phyloP scores from a whole-genome alignment of 2,329 filamentous ascomycete species.

The Cercospora nicotianae region DNA sequence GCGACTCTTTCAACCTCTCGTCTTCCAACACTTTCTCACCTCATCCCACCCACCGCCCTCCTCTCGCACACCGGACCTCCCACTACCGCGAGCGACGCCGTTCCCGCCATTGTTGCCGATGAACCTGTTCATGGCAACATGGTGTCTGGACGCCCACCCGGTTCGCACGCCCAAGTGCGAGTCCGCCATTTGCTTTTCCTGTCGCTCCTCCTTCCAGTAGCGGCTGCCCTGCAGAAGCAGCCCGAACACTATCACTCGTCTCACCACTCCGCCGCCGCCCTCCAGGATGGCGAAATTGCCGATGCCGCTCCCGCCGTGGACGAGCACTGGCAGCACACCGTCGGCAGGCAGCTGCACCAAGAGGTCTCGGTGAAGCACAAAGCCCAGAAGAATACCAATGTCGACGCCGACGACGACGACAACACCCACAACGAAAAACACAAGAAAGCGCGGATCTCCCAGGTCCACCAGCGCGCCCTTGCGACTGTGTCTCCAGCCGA shows the following conservation, averaged over 20 bases:
- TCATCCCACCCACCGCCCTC: not conserved
- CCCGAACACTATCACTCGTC: constrained; percentile 27
- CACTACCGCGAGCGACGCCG: not conserved
- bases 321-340: constrained; percentile 22
- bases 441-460: constrained; percentile 35
- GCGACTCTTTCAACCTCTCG: not conserved
- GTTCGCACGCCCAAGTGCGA: constrained; percentile 28
- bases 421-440: constrained; percentile 29
- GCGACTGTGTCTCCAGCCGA: constrained; percentile 94
- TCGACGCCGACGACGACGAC: constrained; percentile 20
- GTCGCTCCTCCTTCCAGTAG: constrained; percentile 35
- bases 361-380: constrained; percentile 32
- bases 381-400: constrained; percentile 31
- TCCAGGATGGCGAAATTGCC: constrained; percentile 23
- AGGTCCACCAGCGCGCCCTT: constrained; percentile 82
- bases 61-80: not conserved
- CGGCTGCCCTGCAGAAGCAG: constrained; percentile 44
- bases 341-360: constrained; percentile 31
- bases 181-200: constrained; percentile 35
- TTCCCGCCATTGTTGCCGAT: constrained; percentile 1
- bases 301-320: constrained; percentile 27
- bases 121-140: constrained; percentile 33
- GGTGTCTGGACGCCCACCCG: constrained; percentile 36
- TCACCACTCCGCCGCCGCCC: constrained; percentile 4
- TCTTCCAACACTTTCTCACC: not conserved